phyloP scores from a whole-genome alignment of 441 rosid species.

The Populus hybrid region DNA sequence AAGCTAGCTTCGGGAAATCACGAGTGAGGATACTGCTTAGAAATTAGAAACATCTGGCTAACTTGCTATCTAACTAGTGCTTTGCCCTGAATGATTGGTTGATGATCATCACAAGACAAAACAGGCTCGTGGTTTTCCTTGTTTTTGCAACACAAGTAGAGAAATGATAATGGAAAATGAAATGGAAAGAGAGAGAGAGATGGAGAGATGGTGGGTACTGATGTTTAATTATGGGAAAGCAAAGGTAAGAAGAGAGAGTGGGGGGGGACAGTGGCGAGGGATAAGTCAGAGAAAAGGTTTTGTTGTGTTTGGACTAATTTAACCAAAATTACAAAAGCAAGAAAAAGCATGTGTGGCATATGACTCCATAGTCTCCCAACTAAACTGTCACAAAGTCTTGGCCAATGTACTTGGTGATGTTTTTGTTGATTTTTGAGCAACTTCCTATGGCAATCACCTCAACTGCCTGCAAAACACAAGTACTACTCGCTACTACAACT shows the following conservation, averaged over 20 bases:
- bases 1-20: constrained; percentile 10
- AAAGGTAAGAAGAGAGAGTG: constrained; percentile 35
- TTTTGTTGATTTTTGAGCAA: not conserved
- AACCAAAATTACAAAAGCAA: constrained; percentile 11
- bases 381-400: constrained; percentile 3
- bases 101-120: constrained; percentile 28
- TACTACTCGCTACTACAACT: not conserved
- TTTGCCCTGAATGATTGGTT: constrained; percentile 8
- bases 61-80: not conserved
- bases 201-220: constrained; percentile 20
- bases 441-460: not conserved
- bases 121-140: constrained; percentile 14
- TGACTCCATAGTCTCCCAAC: not conserved
- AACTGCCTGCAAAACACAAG: not conserved
- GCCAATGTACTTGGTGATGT: not conserved
- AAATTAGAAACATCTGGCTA: constrained; percentile 25
- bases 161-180: not conserved
- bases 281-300: constrained; percentile 34
- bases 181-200: constrained; percentile 24
- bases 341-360: not conserved
- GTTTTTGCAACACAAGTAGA: constrained; percentile 18
- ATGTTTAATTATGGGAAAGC: constrained; percentile 55
- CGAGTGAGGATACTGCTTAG: constrained; percentile 18
- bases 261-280: constrained; percentile 50
- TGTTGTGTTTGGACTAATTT: constrained; percentile 16